Conservation (phyloP, 768 basidiomycete genomes). For the Tylopilus intermedius region DNA sequence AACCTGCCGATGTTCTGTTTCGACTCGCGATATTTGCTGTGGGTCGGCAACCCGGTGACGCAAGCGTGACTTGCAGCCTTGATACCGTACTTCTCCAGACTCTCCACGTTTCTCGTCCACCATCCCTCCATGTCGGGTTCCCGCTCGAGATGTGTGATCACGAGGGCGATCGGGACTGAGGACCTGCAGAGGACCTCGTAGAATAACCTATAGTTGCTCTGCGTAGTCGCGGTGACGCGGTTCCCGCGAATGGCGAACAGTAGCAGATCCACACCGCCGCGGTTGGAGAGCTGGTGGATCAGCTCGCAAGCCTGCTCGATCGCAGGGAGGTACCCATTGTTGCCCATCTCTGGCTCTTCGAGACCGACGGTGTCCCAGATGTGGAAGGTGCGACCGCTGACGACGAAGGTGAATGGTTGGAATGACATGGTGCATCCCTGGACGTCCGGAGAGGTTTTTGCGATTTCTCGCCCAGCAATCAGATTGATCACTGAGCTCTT, state of each 20-base stretch:
- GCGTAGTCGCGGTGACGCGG: constrained; percentile 33
- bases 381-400: constrained; percentile 13
- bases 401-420: constrained; percentile 23
- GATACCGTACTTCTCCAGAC: constrained; percentile 26
- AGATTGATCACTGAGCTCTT: constrained; percentile 34
- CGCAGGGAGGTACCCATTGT: constrained; percentile 24
- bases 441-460: constrained; percentile 25
- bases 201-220: constrained; percentile 40
- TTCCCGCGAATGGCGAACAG: constrained; percentile 40
- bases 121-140: constrained; percentile 32
- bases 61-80: constrained; percentile 30
- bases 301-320: constrained; percentile 31
- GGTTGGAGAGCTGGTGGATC: constrained; percentile 26
- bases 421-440: constrained; percentile 37
- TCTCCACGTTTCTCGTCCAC: constrained; percentile 28
- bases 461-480: constrained; percentile 25
- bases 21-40: constrained; percentile 27
- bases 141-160: constrained; percentile 39
- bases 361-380: constrained; percentile 37
- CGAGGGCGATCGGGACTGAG: constrained; percentile 28
- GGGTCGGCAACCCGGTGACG: constrained; percentile 30
- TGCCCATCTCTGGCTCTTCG: constrained; percentile 27
- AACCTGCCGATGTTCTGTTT: constrained; percentile 13
- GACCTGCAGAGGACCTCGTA: constrained; percentile 38
- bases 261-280: constrained; percentile 37